phyloP scores from a whole-genome alignment of 148 eudicot genomes.

The Silene conica region DNA sequence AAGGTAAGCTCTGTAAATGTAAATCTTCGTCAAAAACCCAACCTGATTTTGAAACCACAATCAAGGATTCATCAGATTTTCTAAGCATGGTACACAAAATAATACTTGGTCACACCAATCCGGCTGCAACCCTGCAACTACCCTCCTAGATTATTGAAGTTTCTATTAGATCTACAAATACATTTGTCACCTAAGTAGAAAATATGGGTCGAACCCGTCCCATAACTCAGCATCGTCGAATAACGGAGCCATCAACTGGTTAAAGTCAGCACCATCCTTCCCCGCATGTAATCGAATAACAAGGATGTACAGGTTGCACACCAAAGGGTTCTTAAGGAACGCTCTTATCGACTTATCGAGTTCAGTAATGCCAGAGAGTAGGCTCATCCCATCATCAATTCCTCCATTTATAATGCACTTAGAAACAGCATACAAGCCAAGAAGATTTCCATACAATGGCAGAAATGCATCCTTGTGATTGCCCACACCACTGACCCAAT shows the following conservation, averaged over 20 bases:
- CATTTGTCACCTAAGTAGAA: conserved; percentile 43
- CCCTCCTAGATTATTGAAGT: not conserved
- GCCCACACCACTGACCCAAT: conserved; percentile 86
- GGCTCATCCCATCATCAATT: conserved; percentile 28
- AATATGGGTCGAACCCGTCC: conserved; percentile 80
- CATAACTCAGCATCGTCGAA: conserved; percentile 34
- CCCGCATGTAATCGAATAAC: conserved; percentile 51
- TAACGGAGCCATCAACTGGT: conserved; percentile 23
- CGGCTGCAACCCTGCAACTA: not conserved
- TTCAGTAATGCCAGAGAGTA: conserved; percentile 44
- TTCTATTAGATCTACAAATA: not conserved
- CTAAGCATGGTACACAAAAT: not conserved
- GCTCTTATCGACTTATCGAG: conserved; percentile 55
- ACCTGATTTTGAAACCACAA: too few relatives aligned
- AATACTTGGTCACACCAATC: not conserved
- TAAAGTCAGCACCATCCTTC: conserved; percentile 22
- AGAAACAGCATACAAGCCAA: conserved; percentile 61
- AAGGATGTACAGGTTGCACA: conserved; percentile 47
- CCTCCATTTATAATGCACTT: conserved; percentile 43
- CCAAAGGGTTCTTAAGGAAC: conserved; percentile 66
- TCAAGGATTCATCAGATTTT: too few relatives aligned
- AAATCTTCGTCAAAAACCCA: too few relatives aligned
- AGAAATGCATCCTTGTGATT: conserved; percentile 92
- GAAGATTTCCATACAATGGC: conserved; percentile 79
- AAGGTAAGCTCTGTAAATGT: too few relatives aligned